phyloP scores from a whole-genome alignment of 441 rosid species.

The Sinapis alba region DNA sequence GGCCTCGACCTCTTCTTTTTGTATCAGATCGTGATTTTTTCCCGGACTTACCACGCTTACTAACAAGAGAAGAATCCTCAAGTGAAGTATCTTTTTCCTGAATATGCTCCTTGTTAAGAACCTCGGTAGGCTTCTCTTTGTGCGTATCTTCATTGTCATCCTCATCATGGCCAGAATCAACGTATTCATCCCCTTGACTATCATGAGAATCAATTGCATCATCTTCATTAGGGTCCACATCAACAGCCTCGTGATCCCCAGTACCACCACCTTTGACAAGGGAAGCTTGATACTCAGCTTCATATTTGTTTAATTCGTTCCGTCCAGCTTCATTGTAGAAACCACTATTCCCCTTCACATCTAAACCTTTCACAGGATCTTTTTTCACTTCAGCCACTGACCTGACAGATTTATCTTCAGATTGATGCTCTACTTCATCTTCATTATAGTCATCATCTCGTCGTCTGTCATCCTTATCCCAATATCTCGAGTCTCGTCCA shows the following conservation, averaged over 20 bases:
- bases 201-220: constrained; percentile 64
- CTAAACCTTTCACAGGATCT: constrained; percentile 14
- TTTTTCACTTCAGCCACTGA: constrained; percentile 29
- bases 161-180: constrained; percentile 50
- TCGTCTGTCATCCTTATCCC: constrained; percentile 97
- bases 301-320: constrained; percentile 76
- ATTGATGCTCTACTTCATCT: constrained; percentile 51
- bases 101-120: constrained; percentile 16
- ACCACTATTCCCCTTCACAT: constrained; percentile 50
- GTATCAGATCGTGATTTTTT: constrained; percentile 49
- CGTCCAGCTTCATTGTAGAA: constrained; percentile 92
- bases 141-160: constrained; percentile 34
- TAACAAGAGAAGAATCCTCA: constrained; percentile 35
- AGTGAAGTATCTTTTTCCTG: constrained; percentile 35
- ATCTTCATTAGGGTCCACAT: constrained; percentile 56
- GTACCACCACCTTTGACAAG: constrained; percentile 48
- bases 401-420: constrained; percentile 22
- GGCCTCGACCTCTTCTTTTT: constrained; percentile 60
- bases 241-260: constrained; percentile 44
- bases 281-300: constrained; percentile 84
- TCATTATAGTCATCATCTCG: constrained; percentile 83
- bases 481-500: constrained; percentile 87
- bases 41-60: constrained; percentile 45
- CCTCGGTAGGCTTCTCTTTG: constrained; percentile 32
- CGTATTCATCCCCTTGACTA: constrained; percentile 52